Percentiles rank a stretch among this genome's conserved stretches.
Evolutionary conservation across 495 filamentous ascomycete genomes (phyloP).

Genomic region (Parachaetomium inaequale): DNA sequence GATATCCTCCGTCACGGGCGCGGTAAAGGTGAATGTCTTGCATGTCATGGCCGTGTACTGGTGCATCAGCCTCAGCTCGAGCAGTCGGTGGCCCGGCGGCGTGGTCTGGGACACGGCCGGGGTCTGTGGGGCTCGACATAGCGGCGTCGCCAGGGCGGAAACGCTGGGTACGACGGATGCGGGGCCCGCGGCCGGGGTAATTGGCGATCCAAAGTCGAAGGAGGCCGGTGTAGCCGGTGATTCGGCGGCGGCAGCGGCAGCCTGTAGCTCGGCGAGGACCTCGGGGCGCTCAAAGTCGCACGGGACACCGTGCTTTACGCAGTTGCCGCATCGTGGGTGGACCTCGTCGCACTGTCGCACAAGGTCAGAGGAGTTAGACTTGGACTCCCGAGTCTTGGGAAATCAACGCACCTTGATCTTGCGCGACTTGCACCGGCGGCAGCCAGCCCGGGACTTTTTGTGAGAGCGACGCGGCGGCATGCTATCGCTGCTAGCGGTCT

Average conservation of each 20-base stretch:
- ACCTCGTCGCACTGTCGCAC: constrained; percentile 56
- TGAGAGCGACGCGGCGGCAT: constrained; percentile 60
- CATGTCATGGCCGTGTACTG: constrained; percentile 53
- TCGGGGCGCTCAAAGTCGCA: constrained; percentile 58
- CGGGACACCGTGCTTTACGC: constrained; percentile 58
- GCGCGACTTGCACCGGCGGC: constrained; percentile 56
- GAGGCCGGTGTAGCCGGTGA: constrained; percentile 29
- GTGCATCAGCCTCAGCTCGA: constrained; percentile 54
- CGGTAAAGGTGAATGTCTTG: constrained; percentile 49
- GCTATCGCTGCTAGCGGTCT: constrained; percentile 6
- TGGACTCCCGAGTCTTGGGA: too few species aligned
- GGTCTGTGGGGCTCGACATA: constrained; percentile 40
- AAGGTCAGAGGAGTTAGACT: neutral
- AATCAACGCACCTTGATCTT: constrained; percentile 55
- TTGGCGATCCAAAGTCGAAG: constrained; percentile 32
- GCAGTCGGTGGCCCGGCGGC: constrained; percentile 40
- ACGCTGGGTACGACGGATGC: constrained; percentile 27
- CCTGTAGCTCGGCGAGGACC: constrained; percentile 36
- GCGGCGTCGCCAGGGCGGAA: constrained; percentile 22
- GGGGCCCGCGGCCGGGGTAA: constrained; percentile 20
- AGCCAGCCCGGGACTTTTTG: constrained; percentile 61
- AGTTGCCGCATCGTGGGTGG: constrained; percentile 60
- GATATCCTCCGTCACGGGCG: constrained; percentile 46
- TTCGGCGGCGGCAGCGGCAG: constrained; percentile 15
- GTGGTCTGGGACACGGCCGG: constrained; percentile 35